These are phyloP conservation scores for Coemansia asiatica DNA, from an alignment of 192 early-diverging fungal species.

Conservation along the genomic window DNA sequence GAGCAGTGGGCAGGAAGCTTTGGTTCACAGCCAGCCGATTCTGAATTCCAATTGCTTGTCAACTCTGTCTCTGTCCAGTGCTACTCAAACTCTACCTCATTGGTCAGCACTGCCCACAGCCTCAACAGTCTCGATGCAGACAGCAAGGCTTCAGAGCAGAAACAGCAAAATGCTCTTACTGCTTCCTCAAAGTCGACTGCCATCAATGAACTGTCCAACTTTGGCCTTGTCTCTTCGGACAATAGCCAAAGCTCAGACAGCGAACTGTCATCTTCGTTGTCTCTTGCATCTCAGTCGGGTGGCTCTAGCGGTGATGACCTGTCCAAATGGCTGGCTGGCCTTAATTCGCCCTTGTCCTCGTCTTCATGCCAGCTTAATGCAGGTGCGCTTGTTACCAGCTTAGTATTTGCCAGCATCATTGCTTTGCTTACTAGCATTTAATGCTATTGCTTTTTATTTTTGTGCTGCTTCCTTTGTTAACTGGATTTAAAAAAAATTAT, in stretches of 20 bases:
- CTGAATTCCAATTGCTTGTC: slow-evolving; percentile 52
- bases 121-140: background rate
- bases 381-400: background rate
- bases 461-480: background rate
- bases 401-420: slow-evolving; percentile 12
- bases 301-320: slow-evolving; percentile 16
- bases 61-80: slow-evolving; percentile 57
- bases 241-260: background rate
- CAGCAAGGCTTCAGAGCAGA: background rate
- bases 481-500: background rate
- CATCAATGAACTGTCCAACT: slow-evolving; percentile 34
- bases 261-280: slow-evolving; percentile 1
- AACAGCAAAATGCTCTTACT: background rate
- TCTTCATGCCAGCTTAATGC: slow-evolving; percentile 1
- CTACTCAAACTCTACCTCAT: slow-evolving; percentile 37
- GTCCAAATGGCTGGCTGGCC: slow-evolving; percentile 43
- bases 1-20: slow-evolving; percentile 56
- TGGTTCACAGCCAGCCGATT: slow-evolving; percentile 45
- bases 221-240: slow-evolving; percentile 25
- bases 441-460: background rate
- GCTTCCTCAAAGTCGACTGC: slow-evolving; percentile 8
- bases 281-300: background rate
- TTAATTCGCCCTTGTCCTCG: slow-evolving; percentile 15
- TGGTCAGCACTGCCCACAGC: slow-evolving; percentile 8
- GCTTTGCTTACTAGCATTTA: slow-evolving; percentile 7